Conservation (phyloP, 257 asterid species). For the Mentha longifolia region DNA sequence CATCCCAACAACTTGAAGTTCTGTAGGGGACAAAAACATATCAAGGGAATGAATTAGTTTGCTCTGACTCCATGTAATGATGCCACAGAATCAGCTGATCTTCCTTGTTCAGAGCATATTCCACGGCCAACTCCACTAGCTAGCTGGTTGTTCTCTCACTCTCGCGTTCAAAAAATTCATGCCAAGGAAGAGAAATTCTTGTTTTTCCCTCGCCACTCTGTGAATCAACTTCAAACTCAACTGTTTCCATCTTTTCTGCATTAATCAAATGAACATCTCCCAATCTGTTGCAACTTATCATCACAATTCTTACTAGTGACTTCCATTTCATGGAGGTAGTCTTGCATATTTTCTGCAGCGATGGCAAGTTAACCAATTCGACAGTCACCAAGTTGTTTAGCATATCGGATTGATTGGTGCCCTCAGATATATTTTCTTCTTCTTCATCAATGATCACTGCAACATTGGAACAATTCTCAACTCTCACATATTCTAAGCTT, state of each 20-base stretch:
- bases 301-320: not conserved
- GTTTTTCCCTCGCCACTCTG: no score
- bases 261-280: not conserved
- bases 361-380: slow-evolving; percentile 29
- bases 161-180: no score
- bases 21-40: no score
- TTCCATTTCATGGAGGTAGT: slow-evolving; percentile 13
- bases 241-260: not conserved
- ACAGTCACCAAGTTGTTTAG: slow-evolving; percentile 18
- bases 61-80: no score
- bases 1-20: no score
- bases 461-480: slow-evolving; percentile 23
- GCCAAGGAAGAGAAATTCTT: no score
- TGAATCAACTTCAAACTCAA: no score
- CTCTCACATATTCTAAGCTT: slow-evolving; percentile 16
- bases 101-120: no score
- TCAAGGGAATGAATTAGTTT: no score
- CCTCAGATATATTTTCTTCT: slow-evolving; percentile 3
- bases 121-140: no score
- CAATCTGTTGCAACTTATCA: not conserved
- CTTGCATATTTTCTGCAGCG: slow-evolving; percentile 18
- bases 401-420: not conserved
- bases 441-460: not conserved
- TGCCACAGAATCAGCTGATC: no score
- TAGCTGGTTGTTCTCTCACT: no score